Base-by-base conservation (phyloP, 164 flowering plant species). In the Buxus sempervirens region DNA sequence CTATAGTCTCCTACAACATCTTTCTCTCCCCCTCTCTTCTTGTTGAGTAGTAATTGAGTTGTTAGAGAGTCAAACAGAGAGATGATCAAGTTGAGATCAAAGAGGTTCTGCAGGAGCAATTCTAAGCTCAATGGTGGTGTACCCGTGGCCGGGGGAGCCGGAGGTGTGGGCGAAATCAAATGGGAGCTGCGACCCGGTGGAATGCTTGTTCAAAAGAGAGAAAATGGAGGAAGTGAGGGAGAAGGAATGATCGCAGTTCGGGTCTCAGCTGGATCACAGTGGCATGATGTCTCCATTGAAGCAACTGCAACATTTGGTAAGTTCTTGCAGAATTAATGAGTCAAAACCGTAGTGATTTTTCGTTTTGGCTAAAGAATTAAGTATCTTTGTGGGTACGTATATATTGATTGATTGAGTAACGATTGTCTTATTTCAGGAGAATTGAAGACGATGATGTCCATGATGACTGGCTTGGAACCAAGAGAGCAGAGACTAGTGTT, bases 121-220 rank as follows among this genome's bases (percentile, higher is more conserved):
- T 84, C 88, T 22, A 83, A 80, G 85, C 69, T 79, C 6, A 58
- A 68, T 32, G 56, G 70, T 22, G 67, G 75, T 60, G 61, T 66
- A 16, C 57, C 55, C 19, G 56, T 60, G 54, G 54, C 12, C 15
- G 76, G 57, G 23, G 69, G 70, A 14, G 75, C 41, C 26, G 70
- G 56, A 20, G 63, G 61, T 60, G 67, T 20, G 64, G 68, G 72
- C 9, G 91, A 88, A 38, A 85, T 87, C 60, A 80, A 88, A 65
- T 92, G 97, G 97, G 97, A 92, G 27, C 70, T 90, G 10, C 67
- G 96, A 70, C 97, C 97, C 0, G 96, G 97, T 0, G 94, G 97
- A 0, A 90, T 92, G 96, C 88, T 92, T 65, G 97, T 92, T 67
- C 97, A 92, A 63, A 92, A 84, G 80, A 84, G 97, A 76, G 89